Percentiles rank a stretch among this genome's conserved stretches.
These are phyloP conservation scores for Bjerkandera adusta DNA, from an alignment of 1,284 basidiomycete genomes.

Conservation along the genomic window DNA sequence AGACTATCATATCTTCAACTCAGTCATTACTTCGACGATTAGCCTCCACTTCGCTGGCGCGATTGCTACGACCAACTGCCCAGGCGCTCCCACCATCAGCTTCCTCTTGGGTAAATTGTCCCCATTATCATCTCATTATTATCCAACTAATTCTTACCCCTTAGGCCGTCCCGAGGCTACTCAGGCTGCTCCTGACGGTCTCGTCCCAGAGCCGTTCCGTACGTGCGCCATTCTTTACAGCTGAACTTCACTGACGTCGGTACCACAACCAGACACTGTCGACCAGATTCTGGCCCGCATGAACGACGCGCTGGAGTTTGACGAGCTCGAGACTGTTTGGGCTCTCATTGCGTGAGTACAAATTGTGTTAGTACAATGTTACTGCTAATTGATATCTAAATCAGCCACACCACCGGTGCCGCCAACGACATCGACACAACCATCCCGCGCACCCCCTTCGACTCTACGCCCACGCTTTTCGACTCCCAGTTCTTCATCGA, in stretches of 20 bases:
- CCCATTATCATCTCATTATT: no score
- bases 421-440: conserved; percentile 26
- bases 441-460: conserved; percentile 28
- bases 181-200: conserved; percentile 21
- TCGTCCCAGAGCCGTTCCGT: conserved; percentile 26
- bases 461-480: conserved; percentile 32
- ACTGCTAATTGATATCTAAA: neutral
- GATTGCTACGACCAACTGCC: conserved; percentile 27
- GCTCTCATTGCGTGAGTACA: conserved; percentile 23
- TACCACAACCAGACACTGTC: conserved; percentile 26
- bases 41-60: conserved; percentile 31
- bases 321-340: conserved; percentile 25
- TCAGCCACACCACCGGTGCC: conserved; percentile 25
- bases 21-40: neutral
- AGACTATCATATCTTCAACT: neutral
- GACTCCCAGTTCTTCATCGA: conserved; percentile 42
- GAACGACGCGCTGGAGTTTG: conserved; percentile 23
- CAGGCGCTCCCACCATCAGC: conserved; percentile 25
- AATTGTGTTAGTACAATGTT: no score
- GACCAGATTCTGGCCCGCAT: conserved; percentile 30
- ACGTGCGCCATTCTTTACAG: no score
- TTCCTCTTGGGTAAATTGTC: no score
- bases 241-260: no score
- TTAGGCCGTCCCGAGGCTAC: conserved; percentile 23
- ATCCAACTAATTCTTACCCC: no score